These are phyloP conservation scores for Colletotrichum costaricense DNA, from an alignment of 2,329 filamentous ascomycete species.

Conservation along the genomic window DNA sequence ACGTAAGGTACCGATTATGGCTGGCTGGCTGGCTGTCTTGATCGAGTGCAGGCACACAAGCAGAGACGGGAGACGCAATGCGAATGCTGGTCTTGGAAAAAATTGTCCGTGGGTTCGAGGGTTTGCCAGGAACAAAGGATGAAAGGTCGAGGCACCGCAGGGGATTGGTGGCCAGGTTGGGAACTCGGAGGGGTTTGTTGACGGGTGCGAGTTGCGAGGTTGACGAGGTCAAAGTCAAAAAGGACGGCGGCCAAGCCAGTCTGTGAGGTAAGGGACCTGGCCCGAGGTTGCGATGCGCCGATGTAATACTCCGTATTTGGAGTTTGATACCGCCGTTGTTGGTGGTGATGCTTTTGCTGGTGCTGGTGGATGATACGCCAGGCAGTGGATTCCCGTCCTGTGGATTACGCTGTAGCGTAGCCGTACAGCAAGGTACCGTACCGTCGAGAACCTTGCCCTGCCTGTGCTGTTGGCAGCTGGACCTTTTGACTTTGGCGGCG, in stretches of 20 bases:
- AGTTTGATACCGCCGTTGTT: not conserved
- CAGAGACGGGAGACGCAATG: not conserved
- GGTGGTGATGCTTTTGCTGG: not conserved
- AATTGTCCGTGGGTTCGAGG: slow-evolving; percentile 19
- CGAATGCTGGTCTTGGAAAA: not conserved
- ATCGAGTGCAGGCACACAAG: not conserved
- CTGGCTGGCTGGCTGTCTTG: slow-evolving; percentile 20
- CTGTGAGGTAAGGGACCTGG: slow-evolving; percentile 1
- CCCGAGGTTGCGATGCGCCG: slow-evolving; percentile 13
- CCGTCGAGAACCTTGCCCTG: slow-evolving; percentile 8
- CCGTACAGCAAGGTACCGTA: not conserved
- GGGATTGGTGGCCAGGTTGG: slow-evolving; percentile 23
- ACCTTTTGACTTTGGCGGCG: not conserved
- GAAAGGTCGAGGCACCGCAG: slow-evolving; percentile 11
- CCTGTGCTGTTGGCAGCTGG: not conserved
- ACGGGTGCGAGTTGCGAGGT: slow-evolving; percentile 7
- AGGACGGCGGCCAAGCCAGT: slow-evolving; percentile 7
- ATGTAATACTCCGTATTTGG: too few species aligned
- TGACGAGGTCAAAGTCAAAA: slow-evolving; percentile 27
- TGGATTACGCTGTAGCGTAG: not conserved
- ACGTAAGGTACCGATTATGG: slow-evolving; percentile 33
- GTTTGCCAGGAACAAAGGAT: slow-evolving; percentile 29
- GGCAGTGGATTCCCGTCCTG: not conserved
- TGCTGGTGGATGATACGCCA: slow-evolving; percentile 1
- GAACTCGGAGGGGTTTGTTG: not conserved